A percentile compares a stretch with the other conserved stretches of the same genome.
Evolutionary conservation across 2,329 filamentous ascomycete species (phyloP).

Genomic region (Curvularia sp.): DNA sequence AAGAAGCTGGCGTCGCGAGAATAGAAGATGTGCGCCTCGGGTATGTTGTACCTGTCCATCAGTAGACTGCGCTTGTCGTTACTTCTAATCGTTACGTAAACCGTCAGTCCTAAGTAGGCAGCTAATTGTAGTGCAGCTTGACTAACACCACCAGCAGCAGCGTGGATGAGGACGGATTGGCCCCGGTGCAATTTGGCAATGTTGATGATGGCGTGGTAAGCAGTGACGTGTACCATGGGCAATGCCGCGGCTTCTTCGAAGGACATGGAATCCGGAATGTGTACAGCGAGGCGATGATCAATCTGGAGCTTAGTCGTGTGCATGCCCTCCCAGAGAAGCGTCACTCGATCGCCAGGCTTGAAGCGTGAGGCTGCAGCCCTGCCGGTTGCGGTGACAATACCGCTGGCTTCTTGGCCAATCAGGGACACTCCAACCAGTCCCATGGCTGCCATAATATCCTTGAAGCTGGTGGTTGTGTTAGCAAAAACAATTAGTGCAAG

Average conservation of each 20-base stretch:
- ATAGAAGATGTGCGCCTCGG: constrained; percentile 42
- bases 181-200: constrained; percentile 20
- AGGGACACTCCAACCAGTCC: no score
- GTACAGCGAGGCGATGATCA: background rate
- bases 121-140: constrained; percentile 34
- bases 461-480: no score
- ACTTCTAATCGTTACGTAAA: constrained; percentile 34
- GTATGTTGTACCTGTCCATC: constrained; percentile 28
- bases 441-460: no score
- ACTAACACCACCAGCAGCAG: constrained; percentile 27
- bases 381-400: no score
- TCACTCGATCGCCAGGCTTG: no score
- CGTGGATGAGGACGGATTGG: constrained; percentile 11
- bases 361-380: no score
- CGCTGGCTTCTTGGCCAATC: no score
- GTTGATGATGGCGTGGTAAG: constrained; percentile 27
- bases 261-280: constrained; percentile 17
- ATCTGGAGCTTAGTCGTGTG: no score
- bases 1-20: constrained; percentile 26
- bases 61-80: constrained; percentile 31
- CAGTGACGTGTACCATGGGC: background rate
- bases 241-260: constrained; percentile 25
- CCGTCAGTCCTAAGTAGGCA: constrained; percentile 23
- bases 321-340: no score
- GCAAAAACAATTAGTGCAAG: no score